phyloP scores from a whole-genome alignment of 1,139 yeast genomes.

The Zygoascus sp. region DNA sequence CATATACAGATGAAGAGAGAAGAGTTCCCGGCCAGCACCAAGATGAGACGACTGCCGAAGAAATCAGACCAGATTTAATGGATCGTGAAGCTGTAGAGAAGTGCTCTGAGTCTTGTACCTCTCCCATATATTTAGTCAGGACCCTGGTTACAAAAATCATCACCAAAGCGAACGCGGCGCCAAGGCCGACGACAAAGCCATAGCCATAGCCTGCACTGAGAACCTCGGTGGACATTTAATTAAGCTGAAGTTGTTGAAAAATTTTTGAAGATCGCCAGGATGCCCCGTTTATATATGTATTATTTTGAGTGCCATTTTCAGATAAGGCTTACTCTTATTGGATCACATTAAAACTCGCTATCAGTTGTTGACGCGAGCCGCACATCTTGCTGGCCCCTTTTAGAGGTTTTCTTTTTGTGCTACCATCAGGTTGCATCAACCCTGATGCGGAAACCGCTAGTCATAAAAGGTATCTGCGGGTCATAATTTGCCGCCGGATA shows the following conservation, averaged over 20 bases:
- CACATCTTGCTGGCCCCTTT: too few species aligned
- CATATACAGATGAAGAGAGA: constrained; percentile 66
- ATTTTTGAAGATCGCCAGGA: not conserved
- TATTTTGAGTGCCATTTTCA: too few species aligned
- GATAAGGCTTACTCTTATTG: too few species aligned
- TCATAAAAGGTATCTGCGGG: too few species aligned
- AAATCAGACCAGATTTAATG: constrained; percentile 71
- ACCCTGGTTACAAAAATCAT: constrained; percentile 72
- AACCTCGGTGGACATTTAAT: not conserved
- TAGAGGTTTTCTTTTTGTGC: too few species aligned
- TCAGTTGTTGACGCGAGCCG: too few species aligned
- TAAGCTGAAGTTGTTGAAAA: not conserved
- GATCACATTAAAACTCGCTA: too few species aligned
- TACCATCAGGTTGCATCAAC: too few species aligned
- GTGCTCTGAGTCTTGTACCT: constrained; percentile 82
- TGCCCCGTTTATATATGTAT: too few species aligned
- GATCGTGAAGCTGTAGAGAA: constrained; percentile 84
- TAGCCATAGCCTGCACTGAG: constrained; percentile 74
- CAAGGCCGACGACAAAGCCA: constrained; percentile 81
- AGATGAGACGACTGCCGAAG: constrained; percentile 80
- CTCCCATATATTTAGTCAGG: constrained; percentile 70
- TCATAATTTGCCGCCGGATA: too few species aligned
- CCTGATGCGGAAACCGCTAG: too few species aligned
- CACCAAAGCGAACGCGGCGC: constrained; percentile 71
- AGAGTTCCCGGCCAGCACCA: constrained; percentile 94